A percentile compares a stretch with the other conserved stretches of the same genome.
phyloP scores from a whole-genome alignment of 1,284 basidiomycete species.

The Taiwanofungus camphoratus region DNA sequence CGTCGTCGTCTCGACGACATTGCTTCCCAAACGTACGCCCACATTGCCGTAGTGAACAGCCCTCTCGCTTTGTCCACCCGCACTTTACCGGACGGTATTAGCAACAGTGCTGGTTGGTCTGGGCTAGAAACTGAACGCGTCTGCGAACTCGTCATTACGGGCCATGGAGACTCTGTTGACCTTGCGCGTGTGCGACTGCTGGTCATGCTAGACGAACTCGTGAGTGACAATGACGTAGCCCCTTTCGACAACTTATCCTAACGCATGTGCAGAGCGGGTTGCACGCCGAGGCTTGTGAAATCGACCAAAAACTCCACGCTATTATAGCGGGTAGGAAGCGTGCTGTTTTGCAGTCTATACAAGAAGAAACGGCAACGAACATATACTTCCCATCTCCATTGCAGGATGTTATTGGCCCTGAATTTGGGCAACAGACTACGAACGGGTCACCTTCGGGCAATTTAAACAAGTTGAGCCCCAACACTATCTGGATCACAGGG shows the following conservation, averaged over 20 bases:
- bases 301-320: slow-evolving; percentile 92
- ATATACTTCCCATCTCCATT: slow-evolving; percentile 92
- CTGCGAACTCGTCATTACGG: slow-evolving; percentile 89
- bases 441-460: slow-evolving; percentile 18
- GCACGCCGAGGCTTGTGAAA: slow-evolving; percentile 87
- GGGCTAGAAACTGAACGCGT: slow-evolving; percentile 92
- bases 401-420: slow-evolving; percentile 77
- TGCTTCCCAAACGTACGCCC: slow-evolving; percentile 80
- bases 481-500: slow-evolving; percentile 93
- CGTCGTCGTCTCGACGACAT: slow-evolving; percentile 88
- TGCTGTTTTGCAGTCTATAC: slow-evolving; percentile 82
- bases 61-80: slow-evolving; percentile 65
- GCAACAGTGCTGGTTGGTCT: slow-evolving; percentile 69
- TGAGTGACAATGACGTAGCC: slow-evolving; percentile 35
- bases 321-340: slow-evolving; percentile 93
- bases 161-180: slow-evolving; percentile 85
- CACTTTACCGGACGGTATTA: slow-evolving; percentile 72
- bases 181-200: slow-evolving; percentile 86
- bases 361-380: slow-evolving; percentile 96
- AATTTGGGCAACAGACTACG: slow-evolving; percentile 28
- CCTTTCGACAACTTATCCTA: not conserved
- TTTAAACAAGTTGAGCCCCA: slow-evolving; percentile 35
- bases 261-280: slow-evolving; percentile 63
- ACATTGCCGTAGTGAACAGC: slow-evolving; percentile 86
- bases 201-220: slow-evolving; percentile 93